Conservation (phyloP, 2,329 filamentous ascomycete genomes). For the Cylindrodendrum hubeiense region DNA sequence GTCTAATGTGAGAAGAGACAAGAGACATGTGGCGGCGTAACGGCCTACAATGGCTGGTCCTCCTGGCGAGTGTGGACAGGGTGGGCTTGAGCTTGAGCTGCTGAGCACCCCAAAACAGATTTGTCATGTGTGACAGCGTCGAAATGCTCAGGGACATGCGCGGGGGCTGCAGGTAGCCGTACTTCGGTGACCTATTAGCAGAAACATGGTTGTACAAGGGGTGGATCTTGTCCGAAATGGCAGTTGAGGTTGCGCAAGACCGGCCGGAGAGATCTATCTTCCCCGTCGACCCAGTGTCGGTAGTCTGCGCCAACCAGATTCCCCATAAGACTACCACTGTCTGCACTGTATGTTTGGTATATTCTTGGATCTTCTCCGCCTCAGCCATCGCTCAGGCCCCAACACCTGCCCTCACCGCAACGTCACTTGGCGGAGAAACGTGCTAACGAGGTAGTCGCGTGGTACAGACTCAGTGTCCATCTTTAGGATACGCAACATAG, state of each 20-base stretch:
- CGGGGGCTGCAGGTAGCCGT: constrained; percentile 32
- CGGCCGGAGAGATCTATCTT: constrained; percentile 33
- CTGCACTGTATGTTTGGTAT: constrained; percentile 1
- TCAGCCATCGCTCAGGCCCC: constrained; percentile 7
- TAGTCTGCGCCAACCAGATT: constrained; percentile 25
- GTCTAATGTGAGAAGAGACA: no score
- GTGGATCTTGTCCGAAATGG: constrained; percentile 38
- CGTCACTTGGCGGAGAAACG: constrained; percentile 2
- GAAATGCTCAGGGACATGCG: constrained; percentile 23
- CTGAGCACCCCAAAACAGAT: constrained; percentile 29
- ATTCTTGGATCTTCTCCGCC: not conserved
- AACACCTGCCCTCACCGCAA: constrained; percentile 2
- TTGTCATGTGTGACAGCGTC: constrained; percentile 37
- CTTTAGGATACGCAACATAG: not conserved
- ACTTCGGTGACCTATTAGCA: constrained; percentile 30
- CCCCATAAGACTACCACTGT: constrained; percentile 27
- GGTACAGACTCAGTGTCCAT: constrained; percentile 17
- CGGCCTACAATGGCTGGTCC: constrained; percentile 29
- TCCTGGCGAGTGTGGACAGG: constrained; percentile 34
- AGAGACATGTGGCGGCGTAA: constrained; percentile 32
- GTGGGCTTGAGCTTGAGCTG: constrained; percentile 28
- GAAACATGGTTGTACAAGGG: constrained; percentile 29
- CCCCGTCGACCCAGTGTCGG: constrained; percentile 32
- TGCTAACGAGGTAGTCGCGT: constrained; percentile 2
- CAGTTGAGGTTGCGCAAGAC: constrained; percentile 36